These are phyloP conservation scores for Juglanconis sp. DNA, from an alignment of 2,329 filamentous ascomycete genomes.

Conservation along the genomic window DNA sequence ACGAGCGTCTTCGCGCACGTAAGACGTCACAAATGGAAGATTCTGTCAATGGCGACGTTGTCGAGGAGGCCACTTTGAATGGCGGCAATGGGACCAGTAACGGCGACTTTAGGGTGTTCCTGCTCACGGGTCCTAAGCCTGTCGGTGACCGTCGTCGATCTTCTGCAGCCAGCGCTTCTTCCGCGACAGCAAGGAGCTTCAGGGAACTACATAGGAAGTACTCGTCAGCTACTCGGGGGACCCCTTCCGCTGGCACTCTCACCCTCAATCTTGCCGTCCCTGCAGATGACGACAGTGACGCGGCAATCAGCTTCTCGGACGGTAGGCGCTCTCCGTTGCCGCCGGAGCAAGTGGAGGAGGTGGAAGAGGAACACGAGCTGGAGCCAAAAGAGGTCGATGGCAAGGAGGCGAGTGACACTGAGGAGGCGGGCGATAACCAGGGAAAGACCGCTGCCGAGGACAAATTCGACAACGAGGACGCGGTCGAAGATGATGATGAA, in stretches of 20 bases:
- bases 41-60: conserved; percentile 9
- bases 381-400: conserved; percentile 27
- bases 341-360: conserved; percentile 42
- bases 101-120: conserved; percentile 52
- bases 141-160: conserved; percentile 50
- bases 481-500: conserved; percentile 21
- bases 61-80: conserved; percentile 28
- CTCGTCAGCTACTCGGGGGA: conserved; percentile 46
- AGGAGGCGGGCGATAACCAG: conserved; percentile 18
- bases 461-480: conserved; percentile 12
- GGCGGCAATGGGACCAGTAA: conserved; percentile 18
- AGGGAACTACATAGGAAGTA: conserved; percentile 60
- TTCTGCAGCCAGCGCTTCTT: conserved; percentile 64
- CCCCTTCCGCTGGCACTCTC: conserved; percentile 37
- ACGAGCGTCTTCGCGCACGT: conserved; percentile 67
- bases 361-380: conserved; percentile 22
- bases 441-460: conserved; percentile 6
- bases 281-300: conserved; percentile 59
- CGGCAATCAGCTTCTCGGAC: conserved; percentile 58
- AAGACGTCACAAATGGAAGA: conserved; percentile 42
- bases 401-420: conserved; percentile 11
- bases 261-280: conserved; percentile 44
- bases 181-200: conserved; percentile 64
- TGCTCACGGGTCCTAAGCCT: conserved; percentile 32
- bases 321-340: conserved; percentile 54